Evolutionary conservation across 768 basidiomycete genomes (phyloP), one percentile per base, ranked within the genome.

Genomic region (Ephemerocybe angulata): DNA sequence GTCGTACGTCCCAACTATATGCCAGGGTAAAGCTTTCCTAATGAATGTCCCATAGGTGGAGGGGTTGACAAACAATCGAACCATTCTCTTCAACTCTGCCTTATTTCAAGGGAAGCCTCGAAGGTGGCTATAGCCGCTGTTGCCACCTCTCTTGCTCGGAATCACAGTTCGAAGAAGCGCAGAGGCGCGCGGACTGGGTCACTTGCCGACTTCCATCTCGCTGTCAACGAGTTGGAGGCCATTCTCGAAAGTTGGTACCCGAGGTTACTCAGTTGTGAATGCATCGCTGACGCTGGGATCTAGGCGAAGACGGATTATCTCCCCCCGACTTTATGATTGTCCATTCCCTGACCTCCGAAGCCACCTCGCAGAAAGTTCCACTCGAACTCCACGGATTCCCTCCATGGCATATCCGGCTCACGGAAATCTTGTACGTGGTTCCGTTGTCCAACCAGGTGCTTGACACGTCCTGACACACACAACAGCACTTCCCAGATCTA

Each of bases 381-480:
- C 67, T 86, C 49, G 88, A 91, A 65, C 72, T 91, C 21, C 72
- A 86, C 60, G 87, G 86, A 4, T 91, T 87, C 62, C 90, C 90
- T 17, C 90, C 90, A 15, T 93, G 90, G 90, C 90, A 93, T 61
- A 81, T 85, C n/a, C 76, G 85, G 53, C 70, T 93, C 38, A 88
- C 88, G 42, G 90, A 93, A 67, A 84, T 93, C 57, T 78, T 84
- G 90, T 91, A 64, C 70, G 87, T 46, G 24, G 24, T 28, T 37
- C n/a, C 27, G 44, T 56, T 12, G 29, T 24, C 13, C 38, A 15
- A 12, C 6, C n/a, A 7, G 19, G 19, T n/a, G 15, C 31, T 13
- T 52, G n/a, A 49, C 35, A 17, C 19, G 27, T 33, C 13, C n/a
- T 50, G 7, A 38, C 19, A 42, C n/a, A 29, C 25, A 28, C 35